Evolutionary conservation across 1,139 yeast genomes (phyloP), one percentile per base, ranked within the genome.

Genomic region (Magnusiomyces paraingens): DNA sequence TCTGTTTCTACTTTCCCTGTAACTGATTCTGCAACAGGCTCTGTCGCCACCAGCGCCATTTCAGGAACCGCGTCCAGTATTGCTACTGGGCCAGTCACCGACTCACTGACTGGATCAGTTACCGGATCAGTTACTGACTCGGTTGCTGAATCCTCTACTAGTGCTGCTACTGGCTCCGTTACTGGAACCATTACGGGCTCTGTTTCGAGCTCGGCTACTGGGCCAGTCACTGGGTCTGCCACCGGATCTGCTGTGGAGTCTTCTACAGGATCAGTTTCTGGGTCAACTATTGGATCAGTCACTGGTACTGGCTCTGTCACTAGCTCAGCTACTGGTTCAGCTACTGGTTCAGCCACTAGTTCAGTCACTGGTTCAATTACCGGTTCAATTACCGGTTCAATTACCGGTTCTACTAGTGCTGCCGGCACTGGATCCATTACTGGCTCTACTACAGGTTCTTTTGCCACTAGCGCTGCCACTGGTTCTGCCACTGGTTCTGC

Each of bases 311-410:
- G n/a, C n/a, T n/a, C n/a, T n/a, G 18, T 21, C 35, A 20, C 35
- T 50, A 18, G 53, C 39, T 40, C 48, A 3, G n/a, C 20, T 22
- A 22, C 47, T 21, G 12, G 32, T n/a, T 22, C 50, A 6, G 15
- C 60, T 15, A 45, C 50, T 4, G 55, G 52, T 5, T 41, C 47
- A 22, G 48, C 64, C 6, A 14, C 43, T 39, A 8, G 15, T 8
- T n/a, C 43, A 10, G 56, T 69, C 42, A 58, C 29, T 35, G 29
- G n/a, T 15, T 45, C 21, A 5, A 8, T 4, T 8, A 26, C 32
- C 8, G n/a, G n/a, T n/a, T n/a, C n/a, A n/a, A n/a, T n/a, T n/a
- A n/a, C n/a, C n/a, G n/a, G n/a, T n/a, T 21, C 51, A 29, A 22
- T 50, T n/a, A 11, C 41, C 32, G 41, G 43, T 8, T 26, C 52